These are phyloP conservation scores for Tuber brumale DNA, from an alignment of 495 filamentous ascomycete genomes.

Conservation along the genomic window DNA sequence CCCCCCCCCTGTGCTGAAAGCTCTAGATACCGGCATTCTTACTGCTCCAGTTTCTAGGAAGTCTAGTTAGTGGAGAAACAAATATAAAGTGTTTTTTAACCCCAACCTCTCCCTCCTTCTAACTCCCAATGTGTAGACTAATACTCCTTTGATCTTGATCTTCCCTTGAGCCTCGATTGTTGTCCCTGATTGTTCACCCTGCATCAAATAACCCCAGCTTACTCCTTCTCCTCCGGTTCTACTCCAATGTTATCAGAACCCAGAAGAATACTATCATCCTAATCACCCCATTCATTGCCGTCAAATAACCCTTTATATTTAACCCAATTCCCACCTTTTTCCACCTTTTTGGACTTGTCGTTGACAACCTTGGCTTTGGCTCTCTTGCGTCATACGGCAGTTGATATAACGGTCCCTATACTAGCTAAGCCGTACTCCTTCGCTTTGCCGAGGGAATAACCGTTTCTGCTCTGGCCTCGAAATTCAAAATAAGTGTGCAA, in stretches of 20 bases:
- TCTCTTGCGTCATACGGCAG: slow-evolving; percentile 4
- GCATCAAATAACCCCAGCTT: neutral
- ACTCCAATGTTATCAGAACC: neutral
- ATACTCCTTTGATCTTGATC: slow-evolving; percentile 7
- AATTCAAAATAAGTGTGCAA: slow-evolving; percentile 22
- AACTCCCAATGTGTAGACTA: slow-evolving; percentile 16
- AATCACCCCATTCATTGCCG: neutral
- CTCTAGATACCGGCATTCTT: slow-evolving; percentile 13
- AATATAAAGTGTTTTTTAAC: slow-evolving; percentile 29
- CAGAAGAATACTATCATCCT: neutral
- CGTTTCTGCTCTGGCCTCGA: slow-evolving; percentile 14
- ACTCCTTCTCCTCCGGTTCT: neutral
- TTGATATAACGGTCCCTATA: neutral
- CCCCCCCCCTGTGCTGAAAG: slow-evolving; percentile 11
- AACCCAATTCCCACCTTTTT: neutral
- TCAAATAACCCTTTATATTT: neutral
- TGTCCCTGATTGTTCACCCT: slow-evolving; percentile 10
- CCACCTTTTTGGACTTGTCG: neutral
- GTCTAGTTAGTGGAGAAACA: slow-evolving; percentile 12
- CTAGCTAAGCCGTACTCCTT: slow-evolving; percentile 3
- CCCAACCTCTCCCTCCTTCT: slow-evolving; percentile 24
- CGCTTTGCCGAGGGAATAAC: neutral
- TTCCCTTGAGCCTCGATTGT: slow-evolving; percentile 14
- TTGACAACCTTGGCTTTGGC: neutral
- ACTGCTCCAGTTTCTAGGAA: neutral